Conservation (phyloP, 116 monocot genomes). For the Phalaenopsis hybrid region DNA sequence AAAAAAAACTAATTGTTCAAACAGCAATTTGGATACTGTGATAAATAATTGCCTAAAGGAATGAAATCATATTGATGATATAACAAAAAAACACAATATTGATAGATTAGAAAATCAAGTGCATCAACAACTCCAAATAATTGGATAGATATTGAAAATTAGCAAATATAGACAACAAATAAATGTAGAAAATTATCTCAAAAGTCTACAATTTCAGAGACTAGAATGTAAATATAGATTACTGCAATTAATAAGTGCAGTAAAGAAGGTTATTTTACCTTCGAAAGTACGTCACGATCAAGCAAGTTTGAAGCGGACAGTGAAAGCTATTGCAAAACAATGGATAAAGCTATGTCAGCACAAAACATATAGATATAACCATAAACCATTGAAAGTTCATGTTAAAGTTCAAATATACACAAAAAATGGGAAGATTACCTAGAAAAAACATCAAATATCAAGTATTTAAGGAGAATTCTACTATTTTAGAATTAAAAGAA, state of each 20-base stretch:
- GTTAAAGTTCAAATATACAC: background rate
- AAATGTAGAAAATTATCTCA: background rate
- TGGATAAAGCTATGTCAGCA: conserved; percentile 5
- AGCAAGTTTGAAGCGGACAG: conserved; percentile 70
- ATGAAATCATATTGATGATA: background rate
- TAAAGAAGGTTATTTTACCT: conserved; percentile 36
- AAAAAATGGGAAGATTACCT: background rate
- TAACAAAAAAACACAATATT: background rate
- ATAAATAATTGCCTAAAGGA: background rate
- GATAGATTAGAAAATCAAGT: background rate
- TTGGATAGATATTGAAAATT: background rate
- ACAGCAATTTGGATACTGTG: background rate
- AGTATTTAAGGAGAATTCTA: background rate
- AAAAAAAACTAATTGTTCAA: background rate
- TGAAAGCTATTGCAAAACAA: conserved; percentile 50
- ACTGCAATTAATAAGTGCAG: background rate
- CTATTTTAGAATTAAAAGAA: background rate
- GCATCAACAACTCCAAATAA: background rate
- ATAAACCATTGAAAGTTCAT: conserved; percentile 1
- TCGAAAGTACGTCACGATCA: conserved; percentile 65
- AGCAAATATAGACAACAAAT: conserved; percentile 2
- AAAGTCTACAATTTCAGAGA: background rate
- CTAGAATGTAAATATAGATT: background rate
- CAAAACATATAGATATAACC: background rate
- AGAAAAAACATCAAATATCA: background rate